phyloP scores from a whole-genome alignment of 768 basidiomycete genomes.

The Pholiota molesta region DNA sequence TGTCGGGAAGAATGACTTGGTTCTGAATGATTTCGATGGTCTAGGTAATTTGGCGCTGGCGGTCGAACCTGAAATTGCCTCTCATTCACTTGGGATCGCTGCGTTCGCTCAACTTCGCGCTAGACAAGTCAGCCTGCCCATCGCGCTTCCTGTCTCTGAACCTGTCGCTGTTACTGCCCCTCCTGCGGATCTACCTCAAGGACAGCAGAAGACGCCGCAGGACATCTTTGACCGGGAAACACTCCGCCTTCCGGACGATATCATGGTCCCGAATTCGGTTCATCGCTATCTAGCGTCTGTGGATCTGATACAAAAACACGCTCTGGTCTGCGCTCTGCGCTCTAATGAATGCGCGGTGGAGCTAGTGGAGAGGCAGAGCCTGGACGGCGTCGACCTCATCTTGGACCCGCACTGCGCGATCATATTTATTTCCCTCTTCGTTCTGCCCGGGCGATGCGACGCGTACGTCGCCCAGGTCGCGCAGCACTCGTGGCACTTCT shows the following conservation, averaged over 20 bases:
- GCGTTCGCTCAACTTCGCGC: constrained; percentile 45
- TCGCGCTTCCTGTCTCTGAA: constrained; percentile 5
- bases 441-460: constrained; percentile 53
- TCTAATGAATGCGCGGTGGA: constrained; percentile 48
- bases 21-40: background rate
- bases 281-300: constrained; percentile 77
- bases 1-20: background rate
- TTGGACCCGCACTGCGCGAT: constrained; percentile 65
- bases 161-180: constrained; percentile 7
- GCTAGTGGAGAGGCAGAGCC: constrained; percentile 64
- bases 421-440: constrained; percentile 48
- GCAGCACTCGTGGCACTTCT: constrained; percentile 65
- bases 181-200: constrained; percentile 1
- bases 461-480: constrained; percentile 46
- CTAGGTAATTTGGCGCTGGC: background rate
- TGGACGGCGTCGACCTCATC: constrained; percentile 67
- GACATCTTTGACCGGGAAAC: constrained; percentile 50
- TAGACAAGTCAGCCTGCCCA: constrained; percentile 30
- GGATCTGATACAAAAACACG: constrained; percentile 67
- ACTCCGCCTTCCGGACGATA: constrained; percentile 39
- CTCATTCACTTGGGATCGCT: constrained; percentile 34
- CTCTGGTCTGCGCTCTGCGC: constrained; percentile 54
- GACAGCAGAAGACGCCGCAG: constrained; percentile 34
- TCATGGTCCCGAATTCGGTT: constrained; percentile 30
- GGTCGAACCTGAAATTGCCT: constrained; percentile 26